A percentile compares a stretch with the other conserved stretches of the same genome.
phyloP scores from a whole-genome alignment of 345 rosid species.

The Cardiospermum halicacabum region DNA sequence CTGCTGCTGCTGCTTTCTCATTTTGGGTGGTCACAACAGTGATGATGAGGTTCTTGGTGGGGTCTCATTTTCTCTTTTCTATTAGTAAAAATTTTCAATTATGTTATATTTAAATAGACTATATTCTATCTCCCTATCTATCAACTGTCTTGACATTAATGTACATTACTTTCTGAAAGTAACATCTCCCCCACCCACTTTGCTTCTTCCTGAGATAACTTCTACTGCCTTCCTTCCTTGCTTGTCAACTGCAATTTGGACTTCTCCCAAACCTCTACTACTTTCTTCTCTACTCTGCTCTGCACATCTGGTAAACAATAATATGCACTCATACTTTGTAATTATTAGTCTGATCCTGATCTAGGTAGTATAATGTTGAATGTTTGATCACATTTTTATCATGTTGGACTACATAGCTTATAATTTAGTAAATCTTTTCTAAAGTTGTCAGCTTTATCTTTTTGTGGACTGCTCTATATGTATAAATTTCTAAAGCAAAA shows the following conservation, averaged over 20 bases:
- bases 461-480: not conserved
- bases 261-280: not conserved
- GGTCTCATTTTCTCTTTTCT: not conserved
- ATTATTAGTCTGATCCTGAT: not conserved
- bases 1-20: not conserved
- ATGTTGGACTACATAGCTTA: no score
- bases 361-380: not conserved
- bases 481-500: not conserved
- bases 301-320: not conserved
- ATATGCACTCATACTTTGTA: not conserved
- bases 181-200: not conserved
- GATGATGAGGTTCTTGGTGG: slow-evolving; percentile 1
- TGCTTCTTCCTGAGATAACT: no score
- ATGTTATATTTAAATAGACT: not conserved
- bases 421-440: slow-evolving; percentile 1
- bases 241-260: slow-evolving; percentile 1
- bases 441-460: slow-evolving; percentile 11
- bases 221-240: not conserved
- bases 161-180: slow-evolving; percentile 11
- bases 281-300: not conserved
- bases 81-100: no score
- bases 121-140: not conserved
- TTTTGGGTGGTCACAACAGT: not conserved
- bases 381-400: slow-evolving; percentile 5
- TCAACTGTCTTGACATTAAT: slow-evolving; percentile 15